These are phyloP conservation scores for Stylonectria norvegica DNA, from an alignment of 2,329 filamentous ascomycete genomes.

Conservation along the genomic window DNA sequence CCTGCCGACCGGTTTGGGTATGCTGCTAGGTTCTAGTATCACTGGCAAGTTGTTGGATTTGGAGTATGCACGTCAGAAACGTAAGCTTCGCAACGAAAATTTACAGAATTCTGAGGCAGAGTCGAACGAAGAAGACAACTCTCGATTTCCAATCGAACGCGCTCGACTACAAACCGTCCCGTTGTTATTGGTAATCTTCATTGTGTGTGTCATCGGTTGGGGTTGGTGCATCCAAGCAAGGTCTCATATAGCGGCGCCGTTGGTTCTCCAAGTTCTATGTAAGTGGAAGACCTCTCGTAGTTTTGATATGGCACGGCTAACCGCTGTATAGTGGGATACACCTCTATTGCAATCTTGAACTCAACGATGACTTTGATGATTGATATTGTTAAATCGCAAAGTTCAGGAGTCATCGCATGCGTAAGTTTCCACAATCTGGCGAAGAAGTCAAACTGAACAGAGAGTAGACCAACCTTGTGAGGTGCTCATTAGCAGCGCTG, in stretches of 20 bases:
- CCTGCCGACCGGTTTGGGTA: constrained; percentile 30
- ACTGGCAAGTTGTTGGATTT: constrained; percentile 18
- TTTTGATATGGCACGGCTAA: neutral
- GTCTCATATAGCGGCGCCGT: constrained; percentile 5
- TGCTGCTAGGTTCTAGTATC: constrained; percentile 47
- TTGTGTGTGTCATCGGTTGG: constrained; percentile 7
- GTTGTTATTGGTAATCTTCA: constrained; percentile 4
- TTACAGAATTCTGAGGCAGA: neutral
- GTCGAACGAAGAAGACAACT: neutral
- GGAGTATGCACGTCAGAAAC: constrained; percentile 9
- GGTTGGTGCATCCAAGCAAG: constrained; percentile 7
- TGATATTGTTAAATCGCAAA: constrained; percentile 7
- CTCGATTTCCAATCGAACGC: constrained; percentile 5
- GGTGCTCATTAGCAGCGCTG: constrained; percentile 8
- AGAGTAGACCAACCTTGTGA: constrained; percentile 8
- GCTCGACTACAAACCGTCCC: constrained; percentile 9
- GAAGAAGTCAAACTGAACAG: neutral
- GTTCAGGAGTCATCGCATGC: constrained; percentile 8
- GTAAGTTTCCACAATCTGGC: neutral
- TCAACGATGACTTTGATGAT: constrained; percentile 12
- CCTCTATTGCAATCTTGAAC: constrained; percentile 10
- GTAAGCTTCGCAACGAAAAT: neutral
- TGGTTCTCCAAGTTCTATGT: constrained; percentile 10
- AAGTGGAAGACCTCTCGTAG: neutral
- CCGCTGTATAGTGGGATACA: constrained; percentile 5